Evolutionary conservation across 495 filamentous ascomycete genomes (phyloP), one percentile per base, ranked within the genome.

Genomic region (Podospora comata): DNA sequence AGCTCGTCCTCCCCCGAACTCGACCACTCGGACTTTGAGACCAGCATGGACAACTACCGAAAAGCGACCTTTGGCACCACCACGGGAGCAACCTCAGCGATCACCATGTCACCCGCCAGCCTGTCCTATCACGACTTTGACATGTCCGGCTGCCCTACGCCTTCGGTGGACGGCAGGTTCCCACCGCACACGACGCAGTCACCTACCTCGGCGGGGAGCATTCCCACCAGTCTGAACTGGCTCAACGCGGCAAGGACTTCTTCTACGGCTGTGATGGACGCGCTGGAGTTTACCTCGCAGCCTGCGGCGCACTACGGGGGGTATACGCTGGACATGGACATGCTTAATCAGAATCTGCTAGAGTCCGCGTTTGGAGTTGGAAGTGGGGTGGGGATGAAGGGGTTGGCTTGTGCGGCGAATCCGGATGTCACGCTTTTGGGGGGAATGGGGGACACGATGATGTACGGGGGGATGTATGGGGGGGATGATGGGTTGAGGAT

Each of bases 1-100:
- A 84, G 83, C 74, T 84, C 83, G 34, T 82, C 81, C 9, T 26
- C 65, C 0, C 66, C 70, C 9, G 84, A 85, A 66, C 79, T 80
- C 32, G 84, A 85, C 69, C 81, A 84, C 64, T 85, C 83, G 18
- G 81, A 83, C 65, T 74, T 84, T 56, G 84, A 85, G 62, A 76
- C 79, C 57, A 48, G 39, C 39, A 48, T 48, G 39, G 39, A 48
- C 39, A 83, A 85, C 68, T 85, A 85, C 71, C 77, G 81, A 61
- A 74, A 73, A 60, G 72, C 70, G n/a, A 74, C 78, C 19, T 77
- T 84, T 32, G 74, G 80, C 34, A 67, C 71, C 60, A 64, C 67
- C 55, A 71, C 73, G 28, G 78, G 76, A 60, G n/a, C 9, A 6
- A 26, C n/a, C 6, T 26, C 55, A n/a, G 62, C 79, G 15, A 62